phyloP scores from a whole-genome alignment of 2,329 filamentous ascomycete species.

The Hyphodiscus sp. region DNA sequence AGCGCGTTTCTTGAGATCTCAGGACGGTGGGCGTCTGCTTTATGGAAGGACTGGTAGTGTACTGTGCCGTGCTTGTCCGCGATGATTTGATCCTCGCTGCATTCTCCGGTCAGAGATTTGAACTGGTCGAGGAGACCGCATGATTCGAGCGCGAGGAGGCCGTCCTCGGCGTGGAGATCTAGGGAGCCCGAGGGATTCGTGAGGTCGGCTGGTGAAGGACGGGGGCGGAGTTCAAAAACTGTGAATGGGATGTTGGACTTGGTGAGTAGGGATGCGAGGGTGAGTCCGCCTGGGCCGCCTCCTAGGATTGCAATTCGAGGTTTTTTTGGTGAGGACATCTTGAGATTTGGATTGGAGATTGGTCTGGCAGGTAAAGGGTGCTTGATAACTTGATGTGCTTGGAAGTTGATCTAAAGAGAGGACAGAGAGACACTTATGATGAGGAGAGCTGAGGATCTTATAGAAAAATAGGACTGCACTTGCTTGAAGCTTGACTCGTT shows the following conservation, averaged over 20 bases:
- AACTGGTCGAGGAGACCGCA: constrained; percentile 41
- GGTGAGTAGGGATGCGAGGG: constrained; percentile 41
- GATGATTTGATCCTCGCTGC: constrained; percentile 35
- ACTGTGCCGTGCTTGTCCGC: constrained; percentile 28
- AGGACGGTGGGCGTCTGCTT: constrained; percentile 14
- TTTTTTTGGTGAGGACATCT: background rate
- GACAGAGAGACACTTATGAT: too few species aligned
- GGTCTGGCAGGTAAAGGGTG: too few species aligned
- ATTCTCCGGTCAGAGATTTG: constrained; percentile 34
- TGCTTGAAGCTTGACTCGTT: too few species aligned
- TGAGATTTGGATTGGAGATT: too few species aligned
- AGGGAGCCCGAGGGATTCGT: constrained; percentile 36
- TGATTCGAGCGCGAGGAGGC: constrained; percentile 38
- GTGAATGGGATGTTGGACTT: constrained; percentile 30
- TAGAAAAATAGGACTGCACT: too few species aligned
- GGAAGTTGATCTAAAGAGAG: too few species aligned
- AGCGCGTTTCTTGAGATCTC: constrained; percentile 25
- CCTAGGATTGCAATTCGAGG: constrained; percentile 39
- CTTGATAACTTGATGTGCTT: too few species aligned
- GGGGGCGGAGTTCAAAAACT: constrained; percentile 32
- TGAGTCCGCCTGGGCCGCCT: constrained; percentile 41
- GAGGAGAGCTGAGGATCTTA: too few species aligned
- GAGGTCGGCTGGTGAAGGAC: constrained; percentile 25
- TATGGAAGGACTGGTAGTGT: constrained; percentile 16
- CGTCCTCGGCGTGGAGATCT: constrained; percentile 42